Evolutionary conservation across 768 basidiomycete genomes (phyloP).

Genomic region (Pulveroboletus sp.): DNA sequence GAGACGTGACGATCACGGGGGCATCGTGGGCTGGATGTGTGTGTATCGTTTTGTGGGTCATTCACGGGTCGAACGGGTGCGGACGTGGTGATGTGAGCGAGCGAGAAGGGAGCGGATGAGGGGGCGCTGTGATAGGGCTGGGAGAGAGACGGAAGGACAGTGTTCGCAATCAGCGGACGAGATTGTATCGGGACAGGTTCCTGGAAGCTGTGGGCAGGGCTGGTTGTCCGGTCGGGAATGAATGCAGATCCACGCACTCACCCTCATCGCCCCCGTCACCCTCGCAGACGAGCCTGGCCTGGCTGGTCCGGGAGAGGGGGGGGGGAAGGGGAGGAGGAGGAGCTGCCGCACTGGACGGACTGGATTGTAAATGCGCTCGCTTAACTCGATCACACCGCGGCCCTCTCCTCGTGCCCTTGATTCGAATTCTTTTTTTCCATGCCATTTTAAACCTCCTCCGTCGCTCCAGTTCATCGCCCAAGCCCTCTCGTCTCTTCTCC

Average conservation of each 20-base stretch:
- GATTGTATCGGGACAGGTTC: conserved; percentile 26
- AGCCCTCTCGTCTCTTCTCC: conserved; percentile 3
- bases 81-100: too few species aligned
- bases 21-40: too few species aligned
- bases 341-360: conserved; percentile 22
- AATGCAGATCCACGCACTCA: conserved; percentile 26
- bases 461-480: conserved; percentile 11
- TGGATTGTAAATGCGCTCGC: conserved; percentile 36
- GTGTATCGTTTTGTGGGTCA: too few species aligned
- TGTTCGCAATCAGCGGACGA: too few species aligned
- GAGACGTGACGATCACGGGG: too few species aligned
- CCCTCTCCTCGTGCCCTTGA: conserved; percentile 61
- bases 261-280: too few species aligned
- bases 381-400: conserved; percentile 38
- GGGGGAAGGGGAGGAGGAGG: too few species aligned
- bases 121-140: too few species aligned
- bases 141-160: too few species aligned
- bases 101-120: too few species aligned
- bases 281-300: background rate
- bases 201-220: conserved; percentile 26
- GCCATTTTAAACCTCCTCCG: conserved; percentile 50
- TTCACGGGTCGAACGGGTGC: too few species aligned
- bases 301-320: too few species aligned
- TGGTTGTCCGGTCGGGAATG: conserved; percentile 27
- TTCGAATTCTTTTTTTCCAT: conserved; percentile 63